Percentiles rank a stretch among this genome's conserved stretches.
Conservation (phyloP, 371 early-diverging fungal species). For the Apophysomyces sp. region DNA sequence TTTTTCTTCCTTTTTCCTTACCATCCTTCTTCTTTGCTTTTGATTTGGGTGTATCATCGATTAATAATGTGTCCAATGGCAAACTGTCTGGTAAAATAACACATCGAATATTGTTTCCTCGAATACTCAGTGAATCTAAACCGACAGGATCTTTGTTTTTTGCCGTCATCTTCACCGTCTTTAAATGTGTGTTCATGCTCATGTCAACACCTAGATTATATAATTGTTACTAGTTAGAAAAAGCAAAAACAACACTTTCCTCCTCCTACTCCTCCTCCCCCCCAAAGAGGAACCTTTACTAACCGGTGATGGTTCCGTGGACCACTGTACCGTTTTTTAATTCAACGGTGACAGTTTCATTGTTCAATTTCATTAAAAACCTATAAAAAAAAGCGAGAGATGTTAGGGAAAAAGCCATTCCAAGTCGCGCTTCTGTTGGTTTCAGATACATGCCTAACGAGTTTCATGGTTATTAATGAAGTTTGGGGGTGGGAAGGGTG, state of each 20-base stretch:
- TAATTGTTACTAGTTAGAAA: too few relatives aligned
- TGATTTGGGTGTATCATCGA: slow-evolving; percentile 90
- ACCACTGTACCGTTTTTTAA: slow-evolving; percentile 96
- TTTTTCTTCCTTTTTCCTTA: background rate
- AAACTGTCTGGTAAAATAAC: slow-evolving; percentile 90
- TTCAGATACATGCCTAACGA: too few relatives aligned
- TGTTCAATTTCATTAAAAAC: slow-evolving; percentile 94
- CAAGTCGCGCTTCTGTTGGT: too few relatives aligned
- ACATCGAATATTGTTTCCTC: slow-evolving; percentile 89
- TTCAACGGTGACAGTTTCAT: slow-evolving; percentile 95
- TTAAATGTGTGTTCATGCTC: slow-evolving; percentile 97
- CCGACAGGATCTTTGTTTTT: slow-evolving; percentile 84
- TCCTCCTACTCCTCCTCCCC: too few relatives aligned
- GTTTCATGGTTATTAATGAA: too few relatives aligned
- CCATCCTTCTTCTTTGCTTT: slow-evolving; percentile 75
- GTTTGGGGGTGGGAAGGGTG: too few relatives aligned
- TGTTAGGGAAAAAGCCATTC: too few relatives aligned
- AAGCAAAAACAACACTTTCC: slow-evolving; percentile 6
- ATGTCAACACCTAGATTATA: too few relatives aligned
- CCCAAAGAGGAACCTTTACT: too few relatives aligned
- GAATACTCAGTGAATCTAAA: slow-evolving; percentile 85
- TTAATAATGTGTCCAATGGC: slow-evolving; percentile 89
- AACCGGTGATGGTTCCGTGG: slow-evolving; percentile 94
- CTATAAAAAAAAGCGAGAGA: slow-evolving; percentile 51
- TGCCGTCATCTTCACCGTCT: slow-evolving; percentile 96